Conservation (phyloP, 2,329 filamentous ascomycete species). For the Hymenoscyphus scutula region DNA sequence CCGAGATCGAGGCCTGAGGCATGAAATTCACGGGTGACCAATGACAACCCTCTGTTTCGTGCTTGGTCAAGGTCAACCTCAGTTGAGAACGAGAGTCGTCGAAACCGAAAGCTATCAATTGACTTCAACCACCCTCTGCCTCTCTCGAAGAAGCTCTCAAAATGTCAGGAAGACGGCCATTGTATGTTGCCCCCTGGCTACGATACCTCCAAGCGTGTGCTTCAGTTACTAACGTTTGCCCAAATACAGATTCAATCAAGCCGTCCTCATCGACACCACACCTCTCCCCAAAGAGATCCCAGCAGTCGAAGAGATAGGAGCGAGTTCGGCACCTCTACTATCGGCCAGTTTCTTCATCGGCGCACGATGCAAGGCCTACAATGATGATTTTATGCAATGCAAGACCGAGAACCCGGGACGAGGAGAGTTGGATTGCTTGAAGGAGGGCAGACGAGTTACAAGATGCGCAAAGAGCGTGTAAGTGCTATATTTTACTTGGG, state of each 20-base stretch:
- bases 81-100: slow-evolving; percentile 30
- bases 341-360: slow-evolving; percentile 97
- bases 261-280: slow-evolving; percentile 91
- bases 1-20: not conserved
- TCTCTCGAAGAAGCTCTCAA: slow-evolving; percentile 23
- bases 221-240: not conserved
- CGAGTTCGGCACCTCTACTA: slow-evolving; percentile 86
- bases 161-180: slow-evolving; percentile 34
- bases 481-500: slow-evolving; percentile 40
- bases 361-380: slow-evolving; percentile 89
- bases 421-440: slow-evolving; percentile 92
- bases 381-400: slow-evolving; percentile 99
- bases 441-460: slow-evolving; percentile 94
- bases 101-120: slow-evolving; percentile 37
- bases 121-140: slow-evolving; percentile 25
- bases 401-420: slow-evolving; percentile 89
- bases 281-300: slow-evolving; percentile 91
- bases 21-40: slow-evolving; percentile 14
- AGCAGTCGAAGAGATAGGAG: slow-evolving; percentile 88
- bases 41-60: slow-evolving; percentile 26
- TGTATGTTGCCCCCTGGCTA: slow-evolving; percentile 19
- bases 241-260: slow-evolving; percentile 80
- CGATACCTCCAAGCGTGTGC: not conserved
- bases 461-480: slow-evolving; percentile 96
- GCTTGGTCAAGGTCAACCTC: slow-evolving; percentile 24